phyloP scores from a whole-genome alignment of 176 grass and related monocot species.

The Leersia perrieri region DNA sequence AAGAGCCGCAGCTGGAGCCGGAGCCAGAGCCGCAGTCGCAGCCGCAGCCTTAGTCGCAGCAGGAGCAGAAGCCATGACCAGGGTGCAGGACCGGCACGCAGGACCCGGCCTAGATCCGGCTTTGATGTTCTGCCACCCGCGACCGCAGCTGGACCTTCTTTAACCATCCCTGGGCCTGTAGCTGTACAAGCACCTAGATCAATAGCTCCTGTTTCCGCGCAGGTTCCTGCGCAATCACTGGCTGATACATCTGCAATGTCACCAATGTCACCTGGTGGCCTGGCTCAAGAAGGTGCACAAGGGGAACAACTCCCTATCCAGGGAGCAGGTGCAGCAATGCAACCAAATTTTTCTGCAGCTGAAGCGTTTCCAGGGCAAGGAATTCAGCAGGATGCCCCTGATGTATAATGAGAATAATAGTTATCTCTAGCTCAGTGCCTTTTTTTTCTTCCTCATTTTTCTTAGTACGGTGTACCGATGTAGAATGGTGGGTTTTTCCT shows the following conservation, averaged over 20 bases:
- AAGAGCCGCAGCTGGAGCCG: conserved; percentile 65
- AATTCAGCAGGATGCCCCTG: conserved; percentile 37
- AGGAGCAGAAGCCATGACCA: conserved; percentile 53
- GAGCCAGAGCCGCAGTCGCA: conserved; percentile 39
- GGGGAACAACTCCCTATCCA: conserved; percentile 23
- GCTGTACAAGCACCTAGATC: conserved; percentile 22
- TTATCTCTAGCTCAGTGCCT: neutral
- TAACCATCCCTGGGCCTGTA: neutral
- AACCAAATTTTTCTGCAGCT: conserved; percentile 26
- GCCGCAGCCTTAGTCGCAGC: conserved; percentile 51
- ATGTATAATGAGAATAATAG: conserved; percentile 29
- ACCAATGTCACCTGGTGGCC: conserved; percentile 50
- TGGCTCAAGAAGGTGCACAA: conserved; percentile 21
- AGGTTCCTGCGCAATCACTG: neutral
- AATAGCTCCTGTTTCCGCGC: neutral
- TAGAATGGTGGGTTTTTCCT: conserved; percentile 1
- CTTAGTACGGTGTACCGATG: neutral
- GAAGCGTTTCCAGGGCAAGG: conserved; percentile 21
- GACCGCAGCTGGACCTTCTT: conserved; percentile 29
- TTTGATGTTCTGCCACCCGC: conserved; percentile 61
- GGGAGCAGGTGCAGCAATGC: neutral
- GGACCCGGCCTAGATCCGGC: conserved; percentile 52
- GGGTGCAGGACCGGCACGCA: conserved; percentile 35
- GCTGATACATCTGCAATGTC: conserved; percentile 33
- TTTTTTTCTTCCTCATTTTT: neutral